A percentile compares a stretch with the other conserved stretches of the same genome.
Evolutionary conservation across 2,329 filamentous ascomycete species (phyloP).

Genomic region (Penicillium sp.): DNA sequence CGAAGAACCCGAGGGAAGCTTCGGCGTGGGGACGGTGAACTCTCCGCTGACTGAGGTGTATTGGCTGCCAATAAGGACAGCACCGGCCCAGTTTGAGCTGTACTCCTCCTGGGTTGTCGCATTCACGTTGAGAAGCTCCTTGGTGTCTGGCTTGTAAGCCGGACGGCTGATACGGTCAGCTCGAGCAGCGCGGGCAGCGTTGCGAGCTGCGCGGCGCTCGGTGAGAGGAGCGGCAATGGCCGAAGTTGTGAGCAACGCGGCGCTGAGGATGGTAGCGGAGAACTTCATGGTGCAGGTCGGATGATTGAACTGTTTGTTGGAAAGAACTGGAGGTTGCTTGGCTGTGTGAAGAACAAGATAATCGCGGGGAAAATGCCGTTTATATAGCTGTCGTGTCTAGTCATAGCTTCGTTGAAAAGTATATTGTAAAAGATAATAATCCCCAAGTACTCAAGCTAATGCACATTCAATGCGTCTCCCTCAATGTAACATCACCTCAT

Average conservation of each 20-base stretch:
- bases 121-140: slow-evolving; percentile 31
- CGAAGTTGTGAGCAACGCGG: slow-evolving; percentile 44
- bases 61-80: slow-evolving; percentile 52
- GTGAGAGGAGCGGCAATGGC: slow-evolving; percentile 52
- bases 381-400: not conserved
- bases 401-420: not conserved
- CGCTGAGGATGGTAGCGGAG: slow-evolving; percentile 37
- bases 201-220: slow-evolving; percentile 30
- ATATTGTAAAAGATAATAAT: too few species aligned
- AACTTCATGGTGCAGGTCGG: slow-evolving; percentile 52
- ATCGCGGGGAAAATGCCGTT: not conserved
- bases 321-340: not conserved
- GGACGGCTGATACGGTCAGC: slow-evolving; percentile 31
- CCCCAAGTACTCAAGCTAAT: not conserved
- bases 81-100: slow-evolving; percentile 58
- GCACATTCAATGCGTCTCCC: not conserved
- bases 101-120: slow-evolving; percentile 48
- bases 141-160: slow-evolving; percentile 28
- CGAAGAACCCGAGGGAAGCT: slow-evolving; percentile 36
- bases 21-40: slow-evolving; percentile 52
- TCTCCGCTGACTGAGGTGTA: slow-evolving; percentile 55
- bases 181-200: slow-evolving; percentile 28
- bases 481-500: slow-evolving; percentile 2
- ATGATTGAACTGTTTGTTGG: not conserved
- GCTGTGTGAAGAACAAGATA: not conserved